These are phyloP conservation scores for Anisodus acutangulus DNA, from an alignment of 257 asterid species.

Conservation along the genomic window DNA sequence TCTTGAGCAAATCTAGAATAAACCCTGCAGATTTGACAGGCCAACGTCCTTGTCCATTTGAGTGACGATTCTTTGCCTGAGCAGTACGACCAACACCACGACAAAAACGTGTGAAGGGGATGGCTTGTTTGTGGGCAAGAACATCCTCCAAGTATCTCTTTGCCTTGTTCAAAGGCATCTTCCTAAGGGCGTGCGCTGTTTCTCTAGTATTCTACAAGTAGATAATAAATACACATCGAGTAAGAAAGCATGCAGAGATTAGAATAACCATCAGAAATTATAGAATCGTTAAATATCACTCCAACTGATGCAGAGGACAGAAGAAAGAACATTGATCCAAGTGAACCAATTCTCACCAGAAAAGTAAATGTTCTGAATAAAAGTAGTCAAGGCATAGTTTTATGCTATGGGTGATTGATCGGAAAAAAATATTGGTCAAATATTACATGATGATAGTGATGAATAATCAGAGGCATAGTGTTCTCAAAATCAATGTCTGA, in stretches of 20 bases:
- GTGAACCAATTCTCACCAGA: not conserved
- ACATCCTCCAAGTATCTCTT: conserved; percentile 83
- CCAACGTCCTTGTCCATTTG: conserved; percentile 4
- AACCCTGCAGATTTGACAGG: too few species aligned
- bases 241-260: not conserved
- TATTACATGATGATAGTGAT: not conserved
- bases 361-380: not conserved
- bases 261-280: not conserved
- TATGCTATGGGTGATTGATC: not conserved
- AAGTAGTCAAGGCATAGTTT: not conserved
- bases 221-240: not conserved
- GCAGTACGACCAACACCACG: conserved; percentile 90
- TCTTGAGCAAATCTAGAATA: too few species aligned
- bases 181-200: conserved; percentile 74
- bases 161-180: conserved; percentile 68
- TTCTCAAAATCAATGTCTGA: not conserved
- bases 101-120: conserved; percentile 42
- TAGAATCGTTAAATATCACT: not conserved
- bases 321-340: not conserved
- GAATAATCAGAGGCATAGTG: not conserved
- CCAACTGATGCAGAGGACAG: not conserved
- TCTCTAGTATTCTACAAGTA: conserved; percentile 70
- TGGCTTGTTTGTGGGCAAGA: conserved; percentile 80
- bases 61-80: conserved; percentile 80
- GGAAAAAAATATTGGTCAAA: not conserved